phyloP scores from a whole-genome alignment of 225 moss, liverwort and hornwort species.

The Climacium dendroides region DNA sequence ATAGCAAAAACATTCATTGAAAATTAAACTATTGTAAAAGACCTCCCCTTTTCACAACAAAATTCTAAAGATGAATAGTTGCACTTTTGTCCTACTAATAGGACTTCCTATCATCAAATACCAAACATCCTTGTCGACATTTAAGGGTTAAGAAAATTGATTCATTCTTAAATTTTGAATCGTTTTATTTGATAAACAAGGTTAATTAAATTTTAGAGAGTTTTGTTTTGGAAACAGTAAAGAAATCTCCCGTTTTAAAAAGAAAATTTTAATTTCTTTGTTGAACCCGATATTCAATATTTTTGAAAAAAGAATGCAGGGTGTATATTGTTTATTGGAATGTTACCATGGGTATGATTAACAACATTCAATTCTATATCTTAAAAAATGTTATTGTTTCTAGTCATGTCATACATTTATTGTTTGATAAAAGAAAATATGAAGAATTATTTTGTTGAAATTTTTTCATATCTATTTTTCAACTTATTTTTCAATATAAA shows the following conservation, averaged over 20 bases:
- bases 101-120: no score
- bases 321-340: background rate
- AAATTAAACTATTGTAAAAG: no score
- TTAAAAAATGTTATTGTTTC: background rate
- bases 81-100: no score
- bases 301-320: background rate
- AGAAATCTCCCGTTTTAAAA: background rate
- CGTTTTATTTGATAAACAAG: background rate
- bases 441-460: background rate
- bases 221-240: background rate
- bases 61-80: no score
- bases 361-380: background rate
- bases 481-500: background rate
- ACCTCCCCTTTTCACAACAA: no score
- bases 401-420: background rate
- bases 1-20: no score
- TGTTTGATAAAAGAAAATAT: background rate
- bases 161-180: background rate
- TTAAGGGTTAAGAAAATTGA: no score
- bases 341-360: background rate
- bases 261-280: background rate
- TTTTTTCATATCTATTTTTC: background rate
- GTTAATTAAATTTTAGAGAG: background rate
- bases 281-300: background rate
- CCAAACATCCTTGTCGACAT: no score